A percentile compares a stretch with the other conserved stretches of the same genome.
These are phyloP conservation scores for Aspergillus hiratsukae DNA, from an alignment of 2,329 filamentous ascomycete genomes.

Conservation along the genomic window DNA sequence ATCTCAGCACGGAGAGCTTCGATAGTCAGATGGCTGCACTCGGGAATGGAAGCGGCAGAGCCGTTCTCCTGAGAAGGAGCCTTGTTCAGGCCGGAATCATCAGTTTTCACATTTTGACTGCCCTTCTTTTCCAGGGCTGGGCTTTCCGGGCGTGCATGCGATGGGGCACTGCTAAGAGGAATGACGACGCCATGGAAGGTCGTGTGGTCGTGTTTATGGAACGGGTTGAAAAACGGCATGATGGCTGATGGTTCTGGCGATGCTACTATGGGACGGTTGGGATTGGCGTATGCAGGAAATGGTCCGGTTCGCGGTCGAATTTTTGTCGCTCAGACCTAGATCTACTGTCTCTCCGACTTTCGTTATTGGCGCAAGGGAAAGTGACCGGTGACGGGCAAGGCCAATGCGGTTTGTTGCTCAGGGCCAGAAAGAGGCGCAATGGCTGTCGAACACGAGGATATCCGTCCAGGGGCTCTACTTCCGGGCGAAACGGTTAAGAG, in stretches of 20 bases:
- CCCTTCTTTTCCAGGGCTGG: slow-evolving; percentile 23
- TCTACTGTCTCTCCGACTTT: slow-evolving; percentile 6
- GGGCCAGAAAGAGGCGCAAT: slow-evolving; percentile 5
- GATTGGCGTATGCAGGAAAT: slow-evolving; percentile 2
- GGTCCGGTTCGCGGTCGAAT: background rate
- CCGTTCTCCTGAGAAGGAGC: slow-evolving; percentile 37
- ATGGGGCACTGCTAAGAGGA: slow-evolving; percentile 44
- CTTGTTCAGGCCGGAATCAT: slow-evolving; percentile 30
- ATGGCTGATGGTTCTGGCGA: slow-evolving; percentile 4
- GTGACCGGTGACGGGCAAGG: background rate
- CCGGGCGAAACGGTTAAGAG: background rate
- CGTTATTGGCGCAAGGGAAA: slow-evolving; percentile 7
- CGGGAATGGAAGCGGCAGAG: slow-evolving; percentile 25
- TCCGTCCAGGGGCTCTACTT: background rate
- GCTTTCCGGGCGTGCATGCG: slow-evolving; percentile 22
- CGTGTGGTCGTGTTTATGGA: slow-evolving; percentile 47
- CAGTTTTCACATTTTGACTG: slow-evolving; percentile 32
- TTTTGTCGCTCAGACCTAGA: background rate
- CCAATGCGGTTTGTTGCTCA: background rate
- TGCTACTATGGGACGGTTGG: slow-evolving; percentile 16
- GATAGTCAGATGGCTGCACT: slow-evolving; percentile 55
- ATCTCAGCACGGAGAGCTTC: slow-evolving; percentile 66
- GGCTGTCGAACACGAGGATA: background rate
- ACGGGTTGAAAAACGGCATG: slow-evolving; percentile 44
- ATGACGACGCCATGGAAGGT: slow-evolving; percentile 50